phyloP scores from a whole-genome alignment of 768 basidiomycete species.

The Asterophora parasitica region DNA sequence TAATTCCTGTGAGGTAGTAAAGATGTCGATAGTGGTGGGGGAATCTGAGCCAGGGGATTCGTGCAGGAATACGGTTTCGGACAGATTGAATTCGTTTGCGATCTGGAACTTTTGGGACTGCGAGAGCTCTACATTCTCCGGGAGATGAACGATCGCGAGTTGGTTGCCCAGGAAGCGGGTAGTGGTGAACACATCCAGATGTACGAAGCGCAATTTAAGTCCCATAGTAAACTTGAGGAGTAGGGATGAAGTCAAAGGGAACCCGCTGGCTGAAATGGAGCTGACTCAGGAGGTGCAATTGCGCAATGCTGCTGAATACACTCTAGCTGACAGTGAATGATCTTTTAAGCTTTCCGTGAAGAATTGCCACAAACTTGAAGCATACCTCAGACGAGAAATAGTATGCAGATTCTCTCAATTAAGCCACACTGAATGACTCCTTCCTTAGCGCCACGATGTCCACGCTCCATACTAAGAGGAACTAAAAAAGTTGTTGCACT shows the following conservation, averaged over 20 bases:
- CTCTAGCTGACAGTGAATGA: too few species aligned
- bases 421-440: too few species aligned
- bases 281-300: too few species aligned
- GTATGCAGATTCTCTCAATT: too few species aligned
- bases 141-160: constrained; percentile 38
- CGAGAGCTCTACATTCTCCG: constrained; percentile 22
- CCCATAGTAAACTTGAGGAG: constrained; percentile 3
- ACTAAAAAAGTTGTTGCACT: too few species aligned
- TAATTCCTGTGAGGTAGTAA: constrained; percentile 34
- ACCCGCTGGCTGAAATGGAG: too few species aligned
- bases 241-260: not conserved
- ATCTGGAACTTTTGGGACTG: constrained; percentile 37
- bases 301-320: not conserved
- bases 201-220: constrained; percentile 23
- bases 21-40: constrained; percentile 34
- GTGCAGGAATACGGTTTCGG: constrained; percentile 44
- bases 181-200: constrained; percentile 40
- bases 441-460: too few species aligned
- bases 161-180: constrained; percentile 39
- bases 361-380: too few species aligned
- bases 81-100: constrained; percentile 45
- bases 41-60: constrained; percentile 19
- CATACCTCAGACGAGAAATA: too few species aligned
- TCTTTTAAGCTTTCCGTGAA: too few species aligned
- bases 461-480: too few species aligned